Evolutionary conservation across 345 rosid genomes (phyloP).

Genomic region (Erysimum cheiranthoides): DNA sequence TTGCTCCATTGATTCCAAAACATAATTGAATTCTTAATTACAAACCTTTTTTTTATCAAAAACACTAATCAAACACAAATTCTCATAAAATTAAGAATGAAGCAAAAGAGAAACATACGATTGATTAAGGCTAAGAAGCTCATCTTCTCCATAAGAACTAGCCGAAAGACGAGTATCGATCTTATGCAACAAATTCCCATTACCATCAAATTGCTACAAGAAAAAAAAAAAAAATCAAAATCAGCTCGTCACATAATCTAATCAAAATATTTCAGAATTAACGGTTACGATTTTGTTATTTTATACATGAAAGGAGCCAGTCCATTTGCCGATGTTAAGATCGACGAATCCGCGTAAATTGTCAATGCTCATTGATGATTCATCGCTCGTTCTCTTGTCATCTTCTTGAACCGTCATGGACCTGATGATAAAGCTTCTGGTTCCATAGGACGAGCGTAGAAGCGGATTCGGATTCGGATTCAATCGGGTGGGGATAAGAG

Average conservation of each 20-base stretch:
- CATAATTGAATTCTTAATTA: background rate
- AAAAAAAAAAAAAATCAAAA: background rate
- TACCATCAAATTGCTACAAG: constrained; percentile 84
- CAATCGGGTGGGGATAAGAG: constrained; percentile 28
- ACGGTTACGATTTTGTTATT: background rate
- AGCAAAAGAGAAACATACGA: constrained; percentile 63
- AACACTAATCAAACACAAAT: background rate
- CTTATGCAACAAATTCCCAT: constrained; percentile 73
- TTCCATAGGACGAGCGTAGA: constrained; percentile 31
- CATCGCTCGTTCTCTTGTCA: constrained; percentile 45
- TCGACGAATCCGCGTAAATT: constrained; percentile 69
- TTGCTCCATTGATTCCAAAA: background rate
- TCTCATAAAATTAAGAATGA: background rate
- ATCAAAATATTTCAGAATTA: background rate
- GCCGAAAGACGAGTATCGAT: constrained; percentile 74
- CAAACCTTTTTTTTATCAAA: background rate
- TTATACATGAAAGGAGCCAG: constrained; percentile 74
- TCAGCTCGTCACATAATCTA: background rate
- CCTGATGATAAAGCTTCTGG: constrained; percentile 46
- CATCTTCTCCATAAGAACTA: constrained; percentile 85
- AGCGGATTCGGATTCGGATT: background rate
- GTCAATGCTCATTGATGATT: constrained; percentile 72
- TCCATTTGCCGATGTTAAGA: constrained; percentile 83
- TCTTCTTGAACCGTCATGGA: constrained; percentile 47
- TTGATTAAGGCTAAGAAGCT: constrained; percentile 86